Base-by-base conservation (phyloP, 495 filamentous ascomycete species). In the Penicillium malachiteum region DNA sequence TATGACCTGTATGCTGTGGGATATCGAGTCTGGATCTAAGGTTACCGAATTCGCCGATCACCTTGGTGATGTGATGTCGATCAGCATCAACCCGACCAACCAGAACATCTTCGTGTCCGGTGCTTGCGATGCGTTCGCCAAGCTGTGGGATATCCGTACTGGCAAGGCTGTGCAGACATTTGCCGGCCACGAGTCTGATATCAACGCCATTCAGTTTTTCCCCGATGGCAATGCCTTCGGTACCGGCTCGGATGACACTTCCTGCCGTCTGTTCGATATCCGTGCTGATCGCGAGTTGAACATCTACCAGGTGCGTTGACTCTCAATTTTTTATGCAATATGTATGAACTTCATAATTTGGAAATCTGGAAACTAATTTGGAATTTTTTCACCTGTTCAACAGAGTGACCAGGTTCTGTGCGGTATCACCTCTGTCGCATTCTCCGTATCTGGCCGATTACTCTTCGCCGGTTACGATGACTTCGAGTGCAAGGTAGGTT, bases 1-100 rank as follows among this genome's bases (percentile, higher is more conserved):
- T 67, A 98, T 98, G 95, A 98, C 94, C 46, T 98, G 94, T 78
- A 97, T 97, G 89, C 87, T 97, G 64, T 98, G 94, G 94, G 94
- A 98, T 81, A 90, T 98, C 48, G 94, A 98, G 71, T 93, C 94
- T 0, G 95, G 95, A 21, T 87, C 90, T 44, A 97, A 97, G 80
- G 89, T 96, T 12, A 96, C 92, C 63, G 94, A 98, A 73, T 98
- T 98, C 59, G 95, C 94, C 65, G 94, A 98, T 78, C 94, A 98
- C 68, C 80, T 98, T 21, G 94, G 94, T 70, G 94, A 98, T 68
- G 94, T 98, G 56, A 98, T 98, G 94, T 97, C 94, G 75, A 90
- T 98, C 72, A 97, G 95, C 81, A 90, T 98, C 78, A 97, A 98
- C 77, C 94, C 94, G 3, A 96, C 96, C 48, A 97, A 98, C 78